These are phyloP conservation scores for Posidonia oceanica DNA, from an alignment of 116 monocot species.

Conservation along the genomic window DNA sequence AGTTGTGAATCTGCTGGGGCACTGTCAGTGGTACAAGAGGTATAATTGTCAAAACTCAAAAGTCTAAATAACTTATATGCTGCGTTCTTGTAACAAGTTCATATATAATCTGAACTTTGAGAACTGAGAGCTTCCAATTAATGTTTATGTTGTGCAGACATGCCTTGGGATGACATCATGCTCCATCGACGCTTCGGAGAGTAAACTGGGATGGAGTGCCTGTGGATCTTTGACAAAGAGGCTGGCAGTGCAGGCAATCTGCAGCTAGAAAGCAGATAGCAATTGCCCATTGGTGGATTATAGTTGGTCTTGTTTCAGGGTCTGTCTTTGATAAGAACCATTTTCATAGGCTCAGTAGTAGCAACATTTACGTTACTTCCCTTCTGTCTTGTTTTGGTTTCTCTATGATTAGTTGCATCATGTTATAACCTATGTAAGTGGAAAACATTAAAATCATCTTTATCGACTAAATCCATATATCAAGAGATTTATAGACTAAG, in stretches of 20 bases:
- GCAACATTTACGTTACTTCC: too few relatives aligned
- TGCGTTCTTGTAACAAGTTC: too few relatives aligned
- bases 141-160: conserved; percentile 6
- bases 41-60: background rate
- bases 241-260: conserved; percentile 22
- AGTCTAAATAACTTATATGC: background rate
- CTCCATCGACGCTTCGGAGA: conserved; percentile 11
- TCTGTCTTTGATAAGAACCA: too few relatives aligned
- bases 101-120: too few relatives aligned
- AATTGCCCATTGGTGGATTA: background rate
- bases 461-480: too few relatives aligned
- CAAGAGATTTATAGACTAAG: too few relatives aligned
- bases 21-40: conserved; percentile 8
- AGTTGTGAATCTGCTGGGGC: conserved; percentile 5
- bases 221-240: conserved; percentile 8
- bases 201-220: conserved; percentile 1
- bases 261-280: background rate
- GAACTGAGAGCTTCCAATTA: background rate
- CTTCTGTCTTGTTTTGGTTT: too few relatives aligned
- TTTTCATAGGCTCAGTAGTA: too few relatives aligned
- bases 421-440: too few relatives aligned
- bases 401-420: too few relatives aligned
- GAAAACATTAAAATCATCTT: too few relatives aligned
- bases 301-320: background rate
- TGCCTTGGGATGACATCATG: conserved; percentile 16